Evolutionary conservation across 1,139 yeast genomes (phyloP).

Genomic region (Pichia norvegensis): DNA sequence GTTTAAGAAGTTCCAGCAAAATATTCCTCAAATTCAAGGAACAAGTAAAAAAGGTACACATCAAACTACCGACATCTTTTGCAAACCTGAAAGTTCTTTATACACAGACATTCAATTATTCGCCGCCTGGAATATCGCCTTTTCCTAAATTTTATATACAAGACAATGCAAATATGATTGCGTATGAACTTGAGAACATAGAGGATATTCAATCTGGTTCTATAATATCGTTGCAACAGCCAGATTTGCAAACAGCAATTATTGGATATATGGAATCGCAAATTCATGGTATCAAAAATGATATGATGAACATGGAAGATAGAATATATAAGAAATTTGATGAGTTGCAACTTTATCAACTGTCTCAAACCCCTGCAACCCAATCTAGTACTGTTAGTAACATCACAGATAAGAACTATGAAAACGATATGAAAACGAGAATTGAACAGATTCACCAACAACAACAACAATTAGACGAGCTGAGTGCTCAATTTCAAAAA

Average conservation of each 20-base stretch:
- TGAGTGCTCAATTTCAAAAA: conserved; percentile 33
- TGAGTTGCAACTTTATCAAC: conserved; percentile 15
- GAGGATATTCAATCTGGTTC: conserved; percentile 55
- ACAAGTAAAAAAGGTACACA: conserved; percentile 51
- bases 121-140: conserved; percentile 43
- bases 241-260: conserved; percentile 16
- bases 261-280: conserved; percentile 17
- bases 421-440: conserved; percentile 12
- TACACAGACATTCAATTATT: conserved; percentile 79
- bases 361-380: background rate
- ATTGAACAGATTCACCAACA: conserved; percentile 19
- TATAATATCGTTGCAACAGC: conserved; percentile 44
- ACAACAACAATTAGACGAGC: conserved; percentile 37
- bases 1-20: too few relatives aligned
- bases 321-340: conserved; percentile 29
- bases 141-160: conserved; percentile 80
- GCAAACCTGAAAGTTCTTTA: conserved; percentile 57
- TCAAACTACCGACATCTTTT: conserved; percentile 28
- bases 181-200: conserved; percentile 78
- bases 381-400: background rate
- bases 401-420: conserved; percentile 9
- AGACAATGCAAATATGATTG: conserved; percentile 51
- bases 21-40: conserved; percentile 39
- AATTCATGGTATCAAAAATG: conserved; percentile 29
- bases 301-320: conserved; percentile 31